phyloP scores from a whole-genome alignment of 257 asterid genomes.

The Capsicum pubescens region DNA sequence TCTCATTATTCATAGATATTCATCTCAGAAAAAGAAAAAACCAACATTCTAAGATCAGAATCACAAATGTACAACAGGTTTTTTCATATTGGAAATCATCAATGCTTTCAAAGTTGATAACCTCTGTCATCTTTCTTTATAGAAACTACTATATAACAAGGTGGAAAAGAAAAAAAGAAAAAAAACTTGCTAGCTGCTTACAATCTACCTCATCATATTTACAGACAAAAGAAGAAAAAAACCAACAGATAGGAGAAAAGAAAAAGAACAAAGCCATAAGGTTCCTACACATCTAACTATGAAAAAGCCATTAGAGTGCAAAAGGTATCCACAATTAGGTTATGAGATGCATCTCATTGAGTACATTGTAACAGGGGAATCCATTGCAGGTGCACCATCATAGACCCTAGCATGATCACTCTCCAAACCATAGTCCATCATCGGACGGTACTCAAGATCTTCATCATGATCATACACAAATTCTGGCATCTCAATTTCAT shows the following conservation, averaged over 20 bases:
- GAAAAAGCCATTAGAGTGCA: background rate
- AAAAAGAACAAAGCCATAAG: background rate
- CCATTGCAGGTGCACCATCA: conserved; percentile 42
- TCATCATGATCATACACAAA: conserved; percentile 81
- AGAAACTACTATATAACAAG: background rate
- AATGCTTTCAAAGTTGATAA: conserved; percentile 12
- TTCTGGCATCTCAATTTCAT: conserved; percentile 75
- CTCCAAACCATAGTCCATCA: conserved; percentile 81
- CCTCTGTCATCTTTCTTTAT: background rate
- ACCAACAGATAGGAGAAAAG: background rate
- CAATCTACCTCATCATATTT: background rate
- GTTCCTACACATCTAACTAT: conserved; percentile 5
- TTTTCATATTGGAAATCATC: conserved; percentile 10
- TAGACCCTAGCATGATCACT: conserved; percentile 71
- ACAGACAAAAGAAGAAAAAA: background rate
- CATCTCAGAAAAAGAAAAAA: background rate
- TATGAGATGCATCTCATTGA: conserved; percentile 83
- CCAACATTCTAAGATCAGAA: background rate
- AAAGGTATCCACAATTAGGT: background rate
- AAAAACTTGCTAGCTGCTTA: background rate
- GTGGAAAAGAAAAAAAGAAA: background rate
- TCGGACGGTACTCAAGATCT: conserved; percentile 72
- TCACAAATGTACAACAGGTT: background rate
- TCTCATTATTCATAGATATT: background rate
- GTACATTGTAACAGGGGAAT: conserved; percentile 55